These are phyloP conservation scores for Striga asiatica DNA, from an alignment of 257 asterid genomes.

Conservation along the genomic window DNA sequence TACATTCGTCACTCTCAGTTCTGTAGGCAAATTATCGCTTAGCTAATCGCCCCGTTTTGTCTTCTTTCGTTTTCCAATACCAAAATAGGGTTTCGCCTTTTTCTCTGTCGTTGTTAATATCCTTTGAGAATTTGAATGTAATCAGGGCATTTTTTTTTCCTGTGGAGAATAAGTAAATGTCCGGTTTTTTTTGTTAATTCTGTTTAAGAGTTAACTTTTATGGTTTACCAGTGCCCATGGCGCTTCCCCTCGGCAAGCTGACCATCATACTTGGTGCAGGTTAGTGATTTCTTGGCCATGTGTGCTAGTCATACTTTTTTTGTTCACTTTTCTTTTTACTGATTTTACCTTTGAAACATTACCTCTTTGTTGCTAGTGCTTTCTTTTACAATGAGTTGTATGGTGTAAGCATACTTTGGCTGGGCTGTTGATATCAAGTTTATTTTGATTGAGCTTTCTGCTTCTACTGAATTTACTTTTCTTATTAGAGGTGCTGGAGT, in stretches of 20 bases:
- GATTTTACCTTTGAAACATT: not conserved
- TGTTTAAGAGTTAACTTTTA: conserved; percentile 4
- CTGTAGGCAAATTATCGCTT: too few species aligned
- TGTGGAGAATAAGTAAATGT: not conserved
- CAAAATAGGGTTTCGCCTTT: conserved; percentile 20
- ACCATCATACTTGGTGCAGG: conserved; percentile 85
- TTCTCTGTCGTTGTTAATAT: not conserved
- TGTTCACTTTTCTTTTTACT: too few species aligned
- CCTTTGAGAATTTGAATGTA: not conserved
- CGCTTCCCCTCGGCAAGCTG: conserved; percentile 84
- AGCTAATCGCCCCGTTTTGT: too few species aligned
- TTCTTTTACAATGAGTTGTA: not conserved
- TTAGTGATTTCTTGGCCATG: too few species aligned
- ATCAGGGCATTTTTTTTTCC: too few species aligned
- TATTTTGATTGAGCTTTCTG: not conserved
- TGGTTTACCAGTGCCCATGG: conserved; percentile 35
- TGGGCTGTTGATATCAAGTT: not conserved
- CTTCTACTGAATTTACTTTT: not conserved
- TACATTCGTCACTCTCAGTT: too few species aligned
- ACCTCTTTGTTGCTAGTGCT: not conserved
- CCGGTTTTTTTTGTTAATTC: conserved; percentile 10
- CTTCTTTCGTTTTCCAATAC: too few species aligned
- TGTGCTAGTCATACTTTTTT: conserved; percentile 9
- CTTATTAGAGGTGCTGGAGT: not conserved
- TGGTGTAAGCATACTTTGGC: conserved; percentile 5